A percentile compares a stretch with the other conserved stretches of the same genome.
These are phyloP conservation scores for Cyclaneusma minus DNA, from an alignment of 2,329 filamentous ascomycete species.

Conservation along the genomic window DNA sequence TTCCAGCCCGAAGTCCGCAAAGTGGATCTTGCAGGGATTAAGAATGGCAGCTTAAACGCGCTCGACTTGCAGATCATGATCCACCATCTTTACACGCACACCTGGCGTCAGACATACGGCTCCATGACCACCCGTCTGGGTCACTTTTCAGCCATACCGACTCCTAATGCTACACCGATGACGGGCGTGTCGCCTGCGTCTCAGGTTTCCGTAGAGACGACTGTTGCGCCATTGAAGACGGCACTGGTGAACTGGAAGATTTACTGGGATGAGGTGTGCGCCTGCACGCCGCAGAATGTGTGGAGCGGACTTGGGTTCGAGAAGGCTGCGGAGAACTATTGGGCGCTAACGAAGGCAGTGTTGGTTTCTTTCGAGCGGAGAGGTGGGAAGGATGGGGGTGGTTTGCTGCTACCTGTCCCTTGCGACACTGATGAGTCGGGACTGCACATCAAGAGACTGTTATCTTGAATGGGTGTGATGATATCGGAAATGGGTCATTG, in stretches of 20 bases:
- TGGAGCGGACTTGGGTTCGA: constrained; percentile 17
- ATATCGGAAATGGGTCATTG: too few species aligned
- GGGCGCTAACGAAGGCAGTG: constrained; percentile 10
- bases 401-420: too few species aligned
- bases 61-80: constrained; percentile 19
- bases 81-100: constrained; percentile 16
- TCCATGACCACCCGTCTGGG: constrained; percentile 12
- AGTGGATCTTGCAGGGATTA: constrained; percentile 8
- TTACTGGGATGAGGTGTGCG: constrained; percentile 15
- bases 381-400: neutral
- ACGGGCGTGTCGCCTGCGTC: neutral
- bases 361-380: constrained; percentile 11
- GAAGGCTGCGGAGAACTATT: constrained; percentile 16
- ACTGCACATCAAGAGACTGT: too few species aligned
- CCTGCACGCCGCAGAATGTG: constrained; percentile 6
- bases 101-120: constrained; percentile 16
- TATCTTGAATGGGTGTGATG: too few species aligned
- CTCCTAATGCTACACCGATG: neutral
- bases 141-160: constrained; percentile 7
- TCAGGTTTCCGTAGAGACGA: neutral
- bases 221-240: constrained; percentile 10
- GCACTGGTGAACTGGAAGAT: constrained; percentile 15
- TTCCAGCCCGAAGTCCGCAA: constrained; percentile 9
- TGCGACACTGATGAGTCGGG: neutral
- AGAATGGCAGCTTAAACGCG: constrained; percentile 9